Base-by-base conservation (phyloP, 768 basidiomycete species). In the Cyclocybe cylindracea region DNA sequence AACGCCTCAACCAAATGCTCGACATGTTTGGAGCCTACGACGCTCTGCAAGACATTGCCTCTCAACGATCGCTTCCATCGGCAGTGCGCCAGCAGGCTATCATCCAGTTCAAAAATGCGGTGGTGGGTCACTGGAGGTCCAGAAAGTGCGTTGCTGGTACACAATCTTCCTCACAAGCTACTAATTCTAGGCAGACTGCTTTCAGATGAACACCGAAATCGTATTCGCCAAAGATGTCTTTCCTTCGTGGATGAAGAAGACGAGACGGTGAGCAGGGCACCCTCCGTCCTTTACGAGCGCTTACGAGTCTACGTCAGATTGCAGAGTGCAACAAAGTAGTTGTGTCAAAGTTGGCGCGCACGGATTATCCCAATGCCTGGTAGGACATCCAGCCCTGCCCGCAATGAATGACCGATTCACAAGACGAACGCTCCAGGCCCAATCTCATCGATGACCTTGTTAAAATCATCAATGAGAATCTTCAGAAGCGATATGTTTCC, bases 21-120 rank as follows among this genome's bases (percentile, higher is more conserved):
- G 82, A 85, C 44, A 78, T 82, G 70, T 76, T 83, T 44, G 91
- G 91, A 38, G 82, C 86, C 1, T 88, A 80, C 59, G 83, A 89
- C 61, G 78, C 79, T 14, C 73, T 94, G 43, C 83, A 89, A 58
- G 80, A 85, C 57, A 90, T 93, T 66, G 88, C 89, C 18, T 75
- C 82, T 29, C 78, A 83, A 58, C 72, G 69, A 55, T 67, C 75
- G 2, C 66, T 86, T n/a, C 85, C 89, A 10, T 66, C 87, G 35
- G 71, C 72, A 11, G 79, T 94, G 44, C 83, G 93, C 38, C 81
- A 89, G 58, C 89, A 90, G 65, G 84, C 88, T 19, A 90, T 92
- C 56, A 88, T 95, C 49, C 91, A 93, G 62, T 89, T 94, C 73
- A 95, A 95, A 71, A 95, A 94, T 60, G 77, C 79, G 1, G 86